phyloP scores from a whole-genome alignment of 805 yeast species.

The Metschnikowia cerradonensis region DNA sequence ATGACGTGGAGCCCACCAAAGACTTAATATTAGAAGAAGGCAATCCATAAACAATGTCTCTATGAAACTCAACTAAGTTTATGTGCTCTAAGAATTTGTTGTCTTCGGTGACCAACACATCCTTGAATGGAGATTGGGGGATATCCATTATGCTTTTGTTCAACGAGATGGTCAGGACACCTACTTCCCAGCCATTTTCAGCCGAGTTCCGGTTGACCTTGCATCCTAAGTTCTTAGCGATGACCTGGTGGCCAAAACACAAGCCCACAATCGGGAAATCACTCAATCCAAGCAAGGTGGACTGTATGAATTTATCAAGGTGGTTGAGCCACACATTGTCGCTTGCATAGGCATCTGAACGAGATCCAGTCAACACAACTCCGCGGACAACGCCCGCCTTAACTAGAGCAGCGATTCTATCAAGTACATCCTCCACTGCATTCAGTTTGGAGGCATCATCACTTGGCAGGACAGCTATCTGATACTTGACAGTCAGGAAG shows the following conservation, averaged over 20 bases:
- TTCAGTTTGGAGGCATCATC: conserved; percentile 3
- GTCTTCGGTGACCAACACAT: conserved; percentile 34
- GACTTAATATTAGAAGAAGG: conserved; percentile 31
- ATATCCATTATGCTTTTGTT: conserved; percentile 37
- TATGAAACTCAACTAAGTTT: conserved; percentile 36
- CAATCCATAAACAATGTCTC: conserved; percentile 36
- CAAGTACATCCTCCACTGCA: conserved; percentile 12
- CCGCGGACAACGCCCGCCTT: conserved; percentile 30
- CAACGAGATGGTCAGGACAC: conserved; percentile 48
- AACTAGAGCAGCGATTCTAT: conserved; percentile 22
- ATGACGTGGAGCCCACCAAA: conserved; percentile 21
- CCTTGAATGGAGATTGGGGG: conserved; percentile 21
- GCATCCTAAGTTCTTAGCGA: conserved; percentile 63
- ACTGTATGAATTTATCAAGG: conserved; percentile 33
- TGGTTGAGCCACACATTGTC: conserved; percentile 40
- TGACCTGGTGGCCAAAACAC: conserved; percentile 86
- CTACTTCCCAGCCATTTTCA: conserved; percentile 69
- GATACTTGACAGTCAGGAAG: conserved; percentile 31
- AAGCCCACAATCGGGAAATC: conserved; percentile 59
- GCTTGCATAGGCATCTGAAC: conserved; percentile 41
- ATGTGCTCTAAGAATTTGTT: conserved; percentile 52
- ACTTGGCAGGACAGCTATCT: conserved; percentile 26
- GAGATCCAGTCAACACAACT: conserved; percentile 52
- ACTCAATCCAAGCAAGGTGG: conserved; percentile 14
- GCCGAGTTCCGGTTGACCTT: conserved; percentile 47